phyloP scores from a whole-genome alignment of 2,329 filamentous ascomycete genomes.

The Fusarium tjaetaba region DNA sequence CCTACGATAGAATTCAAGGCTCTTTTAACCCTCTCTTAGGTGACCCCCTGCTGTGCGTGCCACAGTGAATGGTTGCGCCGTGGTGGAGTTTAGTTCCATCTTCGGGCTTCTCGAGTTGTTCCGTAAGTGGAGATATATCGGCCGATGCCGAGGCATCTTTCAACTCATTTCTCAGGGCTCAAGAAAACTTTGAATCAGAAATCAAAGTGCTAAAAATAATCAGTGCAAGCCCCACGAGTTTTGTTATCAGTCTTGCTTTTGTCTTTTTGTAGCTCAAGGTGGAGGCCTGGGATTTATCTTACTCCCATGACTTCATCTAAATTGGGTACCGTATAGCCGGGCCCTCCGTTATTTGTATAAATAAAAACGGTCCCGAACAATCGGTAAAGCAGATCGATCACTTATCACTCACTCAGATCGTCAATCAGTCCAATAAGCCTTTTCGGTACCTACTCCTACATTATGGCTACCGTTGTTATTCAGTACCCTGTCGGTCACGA shows the following conservation, averaged over 20 bases:
- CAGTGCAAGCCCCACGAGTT: rapidly evolving
- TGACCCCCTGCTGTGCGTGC: no score
- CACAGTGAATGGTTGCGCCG: not conserved
- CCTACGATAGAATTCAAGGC: no score
- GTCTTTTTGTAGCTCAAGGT: not conserved
- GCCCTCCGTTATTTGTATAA: not conserved
- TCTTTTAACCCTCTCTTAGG: no score
- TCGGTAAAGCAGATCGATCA: not conserved
- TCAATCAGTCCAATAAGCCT: not conserved
- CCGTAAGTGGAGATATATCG: not conserved
- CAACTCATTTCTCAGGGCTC: no score
- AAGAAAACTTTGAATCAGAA: rapidly evolving
- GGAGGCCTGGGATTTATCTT: not conserved
- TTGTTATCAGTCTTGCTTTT: not conserved
- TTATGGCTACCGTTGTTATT: slow-evolving; percentile 8
- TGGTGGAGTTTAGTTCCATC: not conserved
- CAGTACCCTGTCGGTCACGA: slow-evolving; percentile 19
- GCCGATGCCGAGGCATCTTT: not conserved
- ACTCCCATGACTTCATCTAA: not conserved
- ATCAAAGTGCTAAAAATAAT: not conserved
- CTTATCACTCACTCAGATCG: not conserved
- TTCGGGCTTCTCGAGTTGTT: not conserved
- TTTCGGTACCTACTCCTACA: not conserved
- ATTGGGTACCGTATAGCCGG: not conserved
- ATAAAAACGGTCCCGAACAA: not conserved